Evolutionary conservation across 148 eudicot genomes (phyloP), one percentile per base, ranked within the genome.

Genomic region (Cornus controversa): DNA sequence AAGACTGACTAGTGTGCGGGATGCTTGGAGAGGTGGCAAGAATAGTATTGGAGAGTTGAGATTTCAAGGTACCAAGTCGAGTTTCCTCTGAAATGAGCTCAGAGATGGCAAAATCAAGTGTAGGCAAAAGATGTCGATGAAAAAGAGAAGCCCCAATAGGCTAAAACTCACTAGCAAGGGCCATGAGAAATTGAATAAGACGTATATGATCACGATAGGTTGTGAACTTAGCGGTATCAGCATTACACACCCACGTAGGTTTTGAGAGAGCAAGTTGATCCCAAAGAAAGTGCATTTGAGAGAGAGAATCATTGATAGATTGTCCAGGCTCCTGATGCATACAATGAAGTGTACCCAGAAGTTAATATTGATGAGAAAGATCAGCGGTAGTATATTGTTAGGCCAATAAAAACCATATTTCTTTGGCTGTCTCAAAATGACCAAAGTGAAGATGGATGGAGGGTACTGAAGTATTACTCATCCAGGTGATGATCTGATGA

Each of bases 341-440:
- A 14, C 2, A 6, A 9, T 34, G 75, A 25, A 78, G 75, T 57
- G 13, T 22, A 5, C 70, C 69, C 70, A 2, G 6, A 13, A 70
- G 37, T 60, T 63, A 74, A 62, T 70, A 78, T n/a, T 78, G 70
- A 25, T 70, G 60, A 20, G 62, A 67, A 77, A 70, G 24, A 69
- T 69, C 74, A 28, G 54, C 58, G 0, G 70, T 77, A 57, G 74
- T 53, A 34, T 77, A 77, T 29, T 29, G 66, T 15, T 13, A 2
- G 34, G 67, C 8, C 0, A 37, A 27, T 6, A 77, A 66, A 69
- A 68, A 66, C 67, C 54, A 78, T 11, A 78, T 53, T 1, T 77
- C 68, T 58, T 69, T 57, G 2, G 73, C 74, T 8, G 67, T 69
- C 15, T 77, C 73, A 58, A 77, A 69, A 1, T 64, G 53, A 14